Evolutionary conservation across 2,329 filamentous ascomycete species (phyloP), one percentile per base, ranked within the genome.

Genomic region (Waltergamsia citrina): DNA sequence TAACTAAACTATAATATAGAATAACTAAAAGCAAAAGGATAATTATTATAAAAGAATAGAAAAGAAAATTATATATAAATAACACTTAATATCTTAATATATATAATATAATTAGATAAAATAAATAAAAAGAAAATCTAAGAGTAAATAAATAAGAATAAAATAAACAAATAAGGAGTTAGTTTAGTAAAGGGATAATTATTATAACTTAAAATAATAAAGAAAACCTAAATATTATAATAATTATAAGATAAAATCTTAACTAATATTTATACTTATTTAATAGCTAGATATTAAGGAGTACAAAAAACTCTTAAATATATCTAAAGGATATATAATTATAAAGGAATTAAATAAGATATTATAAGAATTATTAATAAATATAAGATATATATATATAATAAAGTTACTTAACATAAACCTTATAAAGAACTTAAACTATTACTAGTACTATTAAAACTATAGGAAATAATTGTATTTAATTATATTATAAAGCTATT

Each of bases 331-430:
- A 33, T 7, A 8, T 28, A 38, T 28, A 35, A 28, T 26, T 26
- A 37, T n/a, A 29, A 24, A 24, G 21, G 32, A 32, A 28, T 34
- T 34, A 38, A 35, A 36, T 18, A 22, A 33, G 30, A 25, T 34
- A 27, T 33, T 34, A 39, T 33, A 36, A 34, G 31, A 23, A 32
- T 35, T 29, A 30, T 37, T 25, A 33, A 36, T n/a, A 34, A 40
- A 17, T 36, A 32, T 21, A 29, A 37, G 31, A 29, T 36, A 28
- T 39, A 27, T 14, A 32, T n/a, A 32, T 31, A 29, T 34, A 31
- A 20, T 29, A 38, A 38, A 35, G 36, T 25, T 26, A 35, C 27
- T 14, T 34, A 27, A 33, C 35, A 41, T 37, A 37, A 39, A 31
- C 30, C 33, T 23, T 34, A 33, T 33, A 32, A 30, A 38, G 19